Evolutionary conservation across 2,329 filamentous ascomycete genomes (phyloP).

Genomic region (Trichoderma endophyticum): DNA sequence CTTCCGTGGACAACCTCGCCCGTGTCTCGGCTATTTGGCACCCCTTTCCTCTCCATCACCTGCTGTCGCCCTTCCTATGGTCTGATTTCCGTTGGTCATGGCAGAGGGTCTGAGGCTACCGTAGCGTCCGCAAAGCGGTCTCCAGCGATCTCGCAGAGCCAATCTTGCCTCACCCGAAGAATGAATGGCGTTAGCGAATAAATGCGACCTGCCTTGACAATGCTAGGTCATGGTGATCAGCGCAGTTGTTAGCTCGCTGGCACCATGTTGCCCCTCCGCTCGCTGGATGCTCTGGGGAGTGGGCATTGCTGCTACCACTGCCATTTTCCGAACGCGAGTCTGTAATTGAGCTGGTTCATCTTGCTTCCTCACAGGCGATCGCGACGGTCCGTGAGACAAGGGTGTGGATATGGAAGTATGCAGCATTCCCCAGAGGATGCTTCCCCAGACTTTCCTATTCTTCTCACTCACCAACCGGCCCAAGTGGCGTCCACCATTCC

Average conservation of each 20-base stretch:
- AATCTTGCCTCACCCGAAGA: slow-evolving; percentile 10
- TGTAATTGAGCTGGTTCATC: slow-evolving; percentile 2
- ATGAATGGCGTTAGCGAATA: slow-evolving; percentile 12
- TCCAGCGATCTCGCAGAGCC: slow-evolving; percentile 3
- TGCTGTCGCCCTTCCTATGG: not conserved
- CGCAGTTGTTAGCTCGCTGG: not conserved
- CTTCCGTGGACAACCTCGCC: not conserved
- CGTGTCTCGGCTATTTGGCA: slow-evolving; percentile 13
- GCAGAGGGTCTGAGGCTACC: not conserved
- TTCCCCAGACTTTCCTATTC: slow-evolving; percentile 16
- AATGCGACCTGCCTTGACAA: not conserved
- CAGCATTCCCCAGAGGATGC: not conserved
- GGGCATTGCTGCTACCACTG: not conserved
- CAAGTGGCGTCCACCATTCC: slow-evolving; percentile 3
- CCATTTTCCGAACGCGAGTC: not conserved
- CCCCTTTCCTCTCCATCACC: not conserved
- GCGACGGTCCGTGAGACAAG: slow-evolving; percentile 14
- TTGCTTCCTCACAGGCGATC: slow-evolving; percentile 2
- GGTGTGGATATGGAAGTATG: slow-evolving; percentile 7
- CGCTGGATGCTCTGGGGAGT: not conserved
- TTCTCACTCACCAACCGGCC: not conserved
- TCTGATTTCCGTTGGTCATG: not conserved
- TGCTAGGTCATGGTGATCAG: not conserved
- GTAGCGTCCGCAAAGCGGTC: not conserved
- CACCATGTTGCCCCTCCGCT: not conserved